phyloP scores from a whole-genome alignment of 2,329 filamentous ascomycete genomes.

The Coleophoma eucalyptorum region DNA sequence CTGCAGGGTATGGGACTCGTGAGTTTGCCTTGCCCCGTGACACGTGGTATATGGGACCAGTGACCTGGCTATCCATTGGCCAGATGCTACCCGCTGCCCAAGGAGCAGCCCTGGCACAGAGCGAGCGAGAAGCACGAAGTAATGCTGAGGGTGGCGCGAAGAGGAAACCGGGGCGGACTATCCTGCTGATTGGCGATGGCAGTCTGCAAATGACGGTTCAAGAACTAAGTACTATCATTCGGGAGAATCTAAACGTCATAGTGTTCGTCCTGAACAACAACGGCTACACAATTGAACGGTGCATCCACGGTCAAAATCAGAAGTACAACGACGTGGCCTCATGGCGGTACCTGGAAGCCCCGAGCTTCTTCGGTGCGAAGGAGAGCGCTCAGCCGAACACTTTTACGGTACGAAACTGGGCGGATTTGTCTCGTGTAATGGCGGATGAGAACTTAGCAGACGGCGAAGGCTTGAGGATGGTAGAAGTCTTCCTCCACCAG shows the following conservation, averaged over 20 bases:
- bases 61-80: slow-evolving; percentile 57
- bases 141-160: too few species aligned
- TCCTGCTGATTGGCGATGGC: slow-evolving; percentile 68
- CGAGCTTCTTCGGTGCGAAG: slow-evolving; percentile 43
- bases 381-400: slow-evolving; percentile 9
- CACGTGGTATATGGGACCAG: slow-evolving; percentile 42
- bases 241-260: slow-evolving; percentile 57
- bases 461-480: too few species aligned
- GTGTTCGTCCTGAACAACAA: slow-evolving; percentile 55
- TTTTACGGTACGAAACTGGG: too few species aligned
- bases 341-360: slow-evolving; percentile 47
- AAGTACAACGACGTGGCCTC: slow-evolving; percentile 51
- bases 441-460: too few species aligned
- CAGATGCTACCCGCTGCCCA: slow-evolving; percentile 56
- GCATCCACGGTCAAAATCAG: slow-evolving; percentile 49
- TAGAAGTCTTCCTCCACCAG: too few species aligned
- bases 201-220: slow-evolving; percentile 80
- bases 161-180: slow-evolving; percentile 24
- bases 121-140: slow-evolving; percentile 27
- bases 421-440: too few species aligned
- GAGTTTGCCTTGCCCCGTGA: slow-evolving; percentile 45
- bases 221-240: slow-evolving; percentile 77
- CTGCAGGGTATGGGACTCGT: slow-evolving; percentile 49
- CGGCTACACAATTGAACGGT: slow-evolving; percentile 55
- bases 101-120: slow-evolving; percentile 50